phyloP scores from a whole-genome alignment of 129 eudicot genomes.

The Flaveria bidentis region DNA sequence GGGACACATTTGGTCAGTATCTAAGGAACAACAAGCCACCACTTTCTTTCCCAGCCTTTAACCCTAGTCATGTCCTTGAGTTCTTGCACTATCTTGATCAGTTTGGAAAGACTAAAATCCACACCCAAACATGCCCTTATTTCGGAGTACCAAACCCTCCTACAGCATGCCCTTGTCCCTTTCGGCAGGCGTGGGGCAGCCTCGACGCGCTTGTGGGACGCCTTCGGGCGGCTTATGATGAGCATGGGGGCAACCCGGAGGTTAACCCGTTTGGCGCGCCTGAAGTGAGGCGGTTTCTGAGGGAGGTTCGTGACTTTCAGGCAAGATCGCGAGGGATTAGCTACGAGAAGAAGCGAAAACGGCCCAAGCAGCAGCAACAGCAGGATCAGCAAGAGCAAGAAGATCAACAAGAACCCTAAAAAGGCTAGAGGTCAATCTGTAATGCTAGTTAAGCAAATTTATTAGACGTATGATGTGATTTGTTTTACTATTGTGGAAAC shows the following conservation, averaged over 20 bases:
- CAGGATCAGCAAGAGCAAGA: conserved; percentile 6
- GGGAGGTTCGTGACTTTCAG: conserved; percentile 48
- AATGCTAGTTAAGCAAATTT: conserved; percentile 19
- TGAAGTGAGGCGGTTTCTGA: conserved; percentile 40
- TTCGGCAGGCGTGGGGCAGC: conserved; percentile 46
- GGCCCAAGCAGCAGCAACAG: conserved; percentile 27
- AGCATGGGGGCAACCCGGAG: conserved; percentile 46
- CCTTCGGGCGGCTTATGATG: conserved; percentile 49
- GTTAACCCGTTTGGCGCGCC: conserved; percentile 45
- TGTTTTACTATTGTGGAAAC: background rate
- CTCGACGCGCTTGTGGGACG: conserved; percentile 47
- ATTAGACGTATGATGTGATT: background rate
- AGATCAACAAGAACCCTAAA: conserved; percentile 31
- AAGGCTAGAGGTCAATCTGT: conserved; percentile 13
- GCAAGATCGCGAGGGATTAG: conserved; percentile 44
- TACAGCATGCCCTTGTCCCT: conserved; percentile 43
- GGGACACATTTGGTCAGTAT: conserved; percentile 49
- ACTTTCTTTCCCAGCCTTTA: conserved; percentile 33
- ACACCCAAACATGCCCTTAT: conserved; percentile 39
- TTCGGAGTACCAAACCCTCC: conserved; percentile 42
- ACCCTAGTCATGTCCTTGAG: conserved; percentile 44
- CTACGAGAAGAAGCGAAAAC: conserved; percentile 46
- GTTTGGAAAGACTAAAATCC: conserved; percentile 47
- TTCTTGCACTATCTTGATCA: conserved; percentile 49
- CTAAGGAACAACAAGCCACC: conserved; percentile 45